Evolutionary conservation across 2,329 filamentous ascomycete genomes (phyloP), one percentile per base, ranked within the genome.

Genomic region (Truncatella angustata): DNA sequence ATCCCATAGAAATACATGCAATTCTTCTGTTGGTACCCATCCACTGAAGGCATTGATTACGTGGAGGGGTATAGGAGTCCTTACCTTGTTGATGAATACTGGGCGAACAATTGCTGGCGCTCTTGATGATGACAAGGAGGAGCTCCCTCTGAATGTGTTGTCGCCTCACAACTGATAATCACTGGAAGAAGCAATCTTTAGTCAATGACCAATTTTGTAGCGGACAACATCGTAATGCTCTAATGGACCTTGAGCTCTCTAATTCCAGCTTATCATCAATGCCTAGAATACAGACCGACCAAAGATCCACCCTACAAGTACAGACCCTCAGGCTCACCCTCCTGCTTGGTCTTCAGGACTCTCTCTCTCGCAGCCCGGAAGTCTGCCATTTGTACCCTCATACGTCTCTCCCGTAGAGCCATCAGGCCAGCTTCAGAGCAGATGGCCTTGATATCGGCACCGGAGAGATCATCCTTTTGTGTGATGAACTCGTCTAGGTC

Each of bases 381-480:
- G 73, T 99, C 94, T 6, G 92, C 90, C 94, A 99, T 99, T 73
- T 97, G 93, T 53, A 99, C 94, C 51, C 93, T 86, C 94, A 99
- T 99, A 67, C 94, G 86, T 58, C 94, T 84, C 77, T 99, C 94
- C 62, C 94, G 85, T 57, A 99, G 78, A 18, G 94, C 94, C 83
- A 97, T 85, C 67, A 99, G 77, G 72, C 94, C 94, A 39, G 94
- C 93, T 70, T 99, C 94, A 26, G 92, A 96, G 75, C 94, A 99
- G 65, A 99, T 99, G 44, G 94, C 94, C 75, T 97, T 96, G 80
- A 99, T 97, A 73, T 99, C 94, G 32, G 94, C 94, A 72, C 94
- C 94, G 4, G 90, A 95, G 6, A 99, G 80, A 64, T 99, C 95
- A 64, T 99, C 94, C 81, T 99, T 99, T 71, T 97, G 93, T 58